phyloP scores from a whole-genome alignment of 805 yeast species.

The Yarrowia alimentaria region DNA sequence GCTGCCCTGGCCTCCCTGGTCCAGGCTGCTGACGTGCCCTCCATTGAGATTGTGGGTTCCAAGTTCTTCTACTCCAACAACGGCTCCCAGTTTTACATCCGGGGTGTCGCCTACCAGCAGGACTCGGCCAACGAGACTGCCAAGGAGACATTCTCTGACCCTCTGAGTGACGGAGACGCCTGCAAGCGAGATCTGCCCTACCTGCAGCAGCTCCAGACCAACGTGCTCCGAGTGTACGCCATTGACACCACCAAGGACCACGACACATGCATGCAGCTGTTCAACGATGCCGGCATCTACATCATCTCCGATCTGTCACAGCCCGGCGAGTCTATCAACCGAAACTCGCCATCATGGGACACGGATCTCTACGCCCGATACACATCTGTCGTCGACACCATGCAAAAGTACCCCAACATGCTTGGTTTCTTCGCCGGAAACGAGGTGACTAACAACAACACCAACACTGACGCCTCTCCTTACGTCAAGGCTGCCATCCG shows the following conservation, averaged over 20 bases:
- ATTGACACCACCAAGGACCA: slow-evolving; percentile 71
- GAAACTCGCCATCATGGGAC: slow-evolving; percentile 79
- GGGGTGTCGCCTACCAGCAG: slow-evolving; percentile 86
- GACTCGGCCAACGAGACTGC: slow-evolving; percentile 58
- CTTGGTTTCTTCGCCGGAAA: slow-evolving; percentile 97
- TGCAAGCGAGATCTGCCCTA: slow-evolving; percentile 86
- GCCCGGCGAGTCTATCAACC: slow-evolving; percentile 73
- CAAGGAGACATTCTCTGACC: slow-evolving; percentile 56
- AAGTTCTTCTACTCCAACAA: slow-evolving; percentile 71
- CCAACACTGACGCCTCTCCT: slow-evolving; percentile 87
- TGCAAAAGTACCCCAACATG: slow-evolving; percentile 74
- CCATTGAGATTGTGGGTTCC: slow-evolving; percentile 65
- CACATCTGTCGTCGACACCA: slow-evolving; percentile 74
- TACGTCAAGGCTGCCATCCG: slow-evolving; percentile 95
- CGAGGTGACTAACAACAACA: slow-evolving; percentile 81
- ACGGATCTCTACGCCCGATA: slow-evolving; percentile 70
- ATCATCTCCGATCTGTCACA: slow-evolving; percentile 87
- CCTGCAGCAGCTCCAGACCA: slow-evolving; percentile 63
- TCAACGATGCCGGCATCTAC: slow-evolving; percentile 84
- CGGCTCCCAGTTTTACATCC: slow-evolving; percentile 80
- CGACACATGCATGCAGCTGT: slow-evolving; percentile 70
- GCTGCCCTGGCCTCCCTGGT: slow-evolving; percentile 31
- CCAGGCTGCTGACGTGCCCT: slow-evolving; percentile 39
- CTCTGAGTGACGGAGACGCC: slow-evolving; percentile 64
- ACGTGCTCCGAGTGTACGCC: slow-evolving; percentile 83